Evolutionary conservation across 2,329 filamentous ascomycete species (phyloP).

Genomic region (Xylaria sp.): DNA sequence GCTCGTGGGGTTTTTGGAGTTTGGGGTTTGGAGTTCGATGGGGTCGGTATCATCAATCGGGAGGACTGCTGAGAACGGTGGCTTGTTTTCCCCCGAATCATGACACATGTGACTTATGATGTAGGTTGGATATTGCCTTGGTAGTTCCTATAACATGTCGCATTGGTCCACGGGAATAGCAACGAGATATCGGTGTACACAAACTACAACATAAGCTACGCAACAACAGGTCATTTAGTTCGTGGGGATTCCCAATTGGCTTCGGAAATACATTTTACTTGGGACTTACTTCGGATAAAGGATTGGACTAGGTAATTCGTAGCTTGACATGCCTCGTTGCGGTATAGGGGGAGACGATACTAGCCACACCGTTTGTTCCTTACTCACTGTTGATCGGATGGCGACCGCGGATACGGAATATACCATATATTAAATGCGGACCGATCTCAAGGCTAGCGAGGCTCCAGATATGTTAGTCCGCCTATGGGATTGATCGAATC

Average conservation of each 20-base stretch:
- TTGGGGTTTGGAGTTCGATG: constrained; percentile 18
- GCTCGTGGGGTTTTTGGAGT: constrained; percentile 6
- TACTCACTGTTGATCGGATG: neutral
- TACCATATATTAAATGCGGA: constrained; percentile 1
- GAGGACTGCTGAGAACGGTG: neutral
- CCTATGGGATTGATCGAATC: constrained; percentile 5
- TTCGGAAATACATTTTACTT: constrained; percentile 9
- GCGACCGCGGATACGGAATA: neutral
- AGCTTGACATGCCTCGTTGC: neutral
- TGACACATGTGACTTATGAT: constrained; percentile 3
- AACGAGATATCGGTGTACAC: neutral
- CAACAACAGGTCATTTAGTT: neutral
- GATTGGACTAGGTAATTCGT: constrained; percentile 18
- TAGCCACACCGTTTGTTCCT: constrained; percentile 6
- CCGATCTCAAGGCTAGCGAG: constrained; percentile 12
- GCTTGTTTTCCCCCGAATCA: neutral
- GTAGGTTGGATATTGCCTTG: neutral
- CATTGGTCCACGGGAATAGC: neutral
- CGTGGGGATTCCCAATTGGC: neutral
- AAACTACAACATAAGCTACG: neutral
- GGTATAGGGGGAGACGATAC: constrained; percentile 2
- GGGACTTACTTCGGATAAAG: constrained; percentile 11
- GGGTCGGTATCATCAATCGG: neutral
- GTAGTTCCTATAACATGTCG: neutral
- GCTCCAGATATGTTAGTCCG: constrained; percentile 4